phyloP scores from a whole-genome alignment of 441 rosid species.

The Gossypium lobatum region DNA sequence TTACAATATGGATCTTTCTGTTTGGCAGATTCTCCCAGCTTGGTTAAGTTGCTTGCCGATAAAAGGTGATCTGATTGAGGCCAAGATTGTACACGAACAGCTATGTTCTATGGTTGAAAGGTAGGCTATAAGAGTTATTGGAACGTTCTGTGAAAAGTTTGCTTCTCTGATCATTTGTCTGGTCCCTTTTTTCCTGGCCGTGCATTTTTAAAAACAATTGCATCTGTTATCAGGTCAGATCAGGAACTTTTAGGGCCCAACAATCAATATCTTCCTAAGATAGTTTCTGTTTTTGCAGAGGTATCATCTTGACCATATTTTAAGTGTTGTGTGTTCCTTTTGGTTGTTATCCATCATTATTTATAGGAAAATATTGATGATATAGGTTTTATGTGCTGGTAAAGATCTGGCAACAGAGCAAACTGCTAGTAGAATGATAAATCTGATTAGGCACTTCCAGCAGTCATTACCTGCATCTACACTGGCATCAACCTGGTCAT shows the following conservation, averaged over 20 bases:
- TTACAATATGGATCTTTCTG: background rate
- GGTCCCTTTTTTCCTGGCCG: background rate
- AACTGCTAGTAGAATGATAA: constrained; percentile 49
- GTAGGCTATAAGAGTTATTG: constrained; percentile 19
- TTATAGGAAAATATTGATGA: background rate
- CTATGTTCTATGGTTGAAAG: constrained; percentile 64
- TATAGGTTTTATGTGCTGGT: constrained; percentile 38
- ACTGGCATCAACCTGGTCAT: constrained; percentile 51
- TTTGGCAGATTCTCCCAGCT: constrained; percentile 42
- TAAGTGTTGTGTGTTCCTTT: background rate
- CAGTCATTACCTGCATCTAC: constrained; percentile 45
- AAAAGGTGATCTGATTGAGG: constrained; percentile 48
- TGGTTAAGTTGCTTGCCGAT: constrained; percentile 67
- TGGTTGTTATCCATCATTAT: background rate
- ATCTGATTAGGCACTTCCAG: constrained; percentile 44
- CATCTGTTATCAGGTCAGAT: constrained; percentile 37
- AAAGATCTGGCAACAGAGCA: constrained; percentile 41
- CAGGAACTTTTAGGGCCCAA: constrained; percentile 39
- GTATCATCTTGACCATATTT: constrained; percentile 20
- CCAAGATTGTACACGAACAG: constrained; percentile 57
- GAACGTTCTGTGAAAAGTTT: background rate
- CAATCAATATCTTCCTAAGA: constrained; percentile 47
- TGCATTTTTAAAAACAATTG: constrained; percentile 5
- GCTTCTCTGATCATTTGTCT: background rate
- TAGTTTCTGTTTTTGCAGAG: constrained; percentile 49